Base-by-base conservation (phyloP, 2,329 filamentous ascomycete species). In the Arthrobotrys iridis region DNA sequence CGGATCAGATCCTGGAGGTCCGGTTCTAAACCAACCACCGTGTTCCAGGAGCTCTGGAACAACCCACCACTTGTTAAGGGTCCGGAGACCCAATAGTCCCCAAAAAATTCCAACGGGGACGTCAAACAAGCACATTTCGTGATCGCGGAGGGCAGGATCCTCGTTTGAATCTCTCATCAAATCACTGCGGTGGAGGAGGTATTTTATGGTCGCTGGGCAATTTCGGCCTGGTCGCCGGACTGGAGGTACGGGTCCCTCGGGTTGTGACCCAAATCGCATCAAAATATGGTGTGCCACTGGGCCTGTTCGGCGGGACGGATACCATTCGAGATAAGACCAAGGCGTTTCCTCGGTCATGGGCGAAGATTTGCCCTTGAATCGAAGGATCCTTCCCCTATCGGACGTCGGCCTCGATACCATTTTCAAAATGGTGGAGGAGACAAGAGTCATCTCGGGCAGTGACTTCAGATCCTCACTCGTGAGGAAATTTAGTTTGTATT, bases 61-160 rank as follows among this genome's bases (percentile, higher is more conserved):
- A 1, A 55, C 30, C 37, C 60, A 45, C 68, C 68, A 74, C 7
- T 26, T 33, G 26, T 67, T 37, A 8, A 74, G 33, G n/a, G 60
- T 45, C 8, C 68, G 41, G 1, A 74, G 30, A 5, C 60, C 60
- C 2, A 74, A 7, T 10, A 74, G 50, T 4, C 60, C 60, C 68
- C 68, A 74, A 7, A 66, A 74, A 4, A 62, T 74, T 2, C 60
- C 55, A 13, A 60, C 24, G 0, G 60, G 68, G 3, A 62, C 20
- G 10, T 55, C 35, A 48, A 57, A 62, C 20, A 24, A 46, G 26
- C 68, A 74, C 0, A 37, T 4, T 1, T 48, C 55, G 26, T 74
- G 68, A 2, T 2, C 4, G 24, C 55, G 45, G 1, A 6, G 22
- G 13, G 40, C 13, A 4, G 43, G 20, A 20, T 73, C 15, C 2